These are phyloP conservation scores for Mycena indigotica DNA, from an alignment of 768 basidiomycete genomes.

Conservation along the genomic window DNA sequence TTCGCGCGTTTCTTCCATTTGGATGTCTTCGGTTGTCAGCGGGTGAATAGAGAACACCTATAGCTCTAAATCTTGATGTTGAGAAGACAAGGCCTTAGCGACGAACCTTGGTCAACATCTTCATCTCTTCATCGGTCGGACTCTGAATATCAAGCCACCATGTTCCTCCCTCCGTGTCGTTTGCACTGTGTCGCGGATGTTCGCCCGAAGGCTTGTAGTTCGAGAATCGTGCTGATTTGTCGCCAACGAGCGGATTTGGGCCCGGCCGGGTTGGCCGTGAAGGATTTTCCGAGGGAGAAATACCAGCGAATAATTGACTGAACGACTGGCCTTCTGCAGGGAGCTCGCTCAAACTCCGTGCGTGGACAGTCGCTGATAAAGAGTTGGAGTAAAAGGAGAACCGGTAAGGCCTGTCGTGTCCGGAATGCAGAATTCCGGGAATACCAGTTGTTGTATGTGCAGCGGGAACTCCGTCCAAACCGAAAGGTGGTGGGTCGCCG, in stretches of 20 bases:
- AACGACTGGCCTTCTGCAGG: slow-evolving; percentile 94
- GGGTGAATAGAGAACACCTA: slow-evolving; percentile 98
- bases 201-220: slow-evolving; percentile 10
- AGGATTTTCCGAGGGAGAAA: slow-evolving; percentile 28
- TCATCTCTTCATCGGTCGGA: slow-evolving; percentile 99
- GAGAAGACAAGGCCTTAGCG: too few species aligned
- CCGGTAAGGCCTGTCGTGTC: slow-evolving; percentile 88
- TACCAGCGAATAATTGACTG: slow-evolving; percentile 80
- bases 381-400: slow-evolving; percentile 99
- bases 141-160: slow-evolving; percentile 97
- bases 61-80: too few species aligned
- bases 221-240: slow-evolving; percentile 10
- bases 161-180: slow-evolving; percentile 71
- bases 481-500: slow-evolving; percentile 51
- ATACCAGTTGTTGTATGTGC: slow-evolving; percentile 21
- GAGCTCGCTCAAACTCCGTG: slow-evolving; percentile 87
- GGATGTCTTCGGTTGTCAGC: slow-evolving; percentile 97
- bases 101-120: slow-evolving; percentile 93
- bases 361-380: slow-evolving; percentile 91
- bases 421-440: slow-evolving; percentile 44
- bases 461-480: slow-evolving; percentile 3
- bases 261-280: slow-evolving; percentile 17
- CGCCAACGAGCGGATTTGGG: slow-evolving; percentile 12
- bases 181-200: slow-evolving; percentile 9
- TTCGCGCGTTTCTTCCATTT: slow-evolving; percentile 99